A percentile compares a stretch with the other conserved stretches of the same genome.
phyloP scores from a whole-genome alignment of 2,329 filamentous ascomycete species.

The Fusarium anguioides region DNA sequence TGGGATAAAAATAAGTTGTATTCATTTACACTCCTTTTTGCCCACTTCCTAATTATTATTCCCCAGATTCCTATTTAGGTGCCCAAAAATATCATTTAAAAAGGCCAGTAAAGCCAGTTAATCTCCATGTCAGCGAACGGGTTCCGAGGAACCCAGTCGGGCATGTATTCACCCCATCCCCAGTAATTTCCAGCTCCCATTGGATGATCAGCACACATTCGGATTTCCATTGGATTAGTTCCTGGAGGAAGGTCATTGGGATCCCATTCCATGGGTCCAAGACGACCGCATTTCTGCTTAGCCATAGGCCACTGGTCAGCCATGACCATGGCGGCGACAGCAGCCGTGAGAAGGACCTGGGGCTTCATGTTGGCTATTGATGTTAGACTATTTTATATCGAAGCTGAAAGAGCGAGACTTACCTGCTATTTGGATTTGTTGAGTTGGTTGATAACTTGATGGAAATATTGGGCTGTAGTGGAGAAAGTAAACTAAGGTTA shows the following conservation, averaged over 20 bases:
- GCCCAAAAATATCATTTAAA: not conserved
- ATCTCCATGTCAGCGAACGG: slow-evolving; percentile 11
- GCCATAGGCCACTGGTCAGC: slow-evolving; percentile 14
- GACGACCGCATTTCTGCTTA: slow-evolving; percentile 23
- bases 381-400: not conserved
- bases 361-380: slow-evolving; percentile 6
- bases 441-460: not conserved
- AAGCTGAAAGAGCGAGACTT: no score
- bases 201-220: slow-evolving; percentile 28
- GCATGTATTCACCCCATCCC: slow-evolving; percentile 28
- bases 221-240: not conserved
- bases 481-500: not conserved
- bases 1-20: not conserved
- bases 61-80: no score
- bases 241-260: slow-evolving; percentile 15
- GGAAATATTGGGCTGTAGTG: not conserved
- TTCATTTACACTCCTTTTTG: not conserved
- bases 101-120: not conserved
- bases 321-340: not conserved
- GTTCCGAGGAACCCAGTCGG: slow-evolving; percentile 24
- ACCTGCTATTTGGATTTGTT: not conserved
- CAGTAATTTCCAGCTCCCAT: slow-evolving; percentile 26
- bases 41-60: no score
- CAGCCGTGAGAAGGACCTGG: not conserved
- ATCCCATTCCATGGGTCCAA: slow-evolving; percentile 31